Base-by-base conservation (phyloP, 305 asterid genomes). In the Fraxinus platypoda region DNA sequence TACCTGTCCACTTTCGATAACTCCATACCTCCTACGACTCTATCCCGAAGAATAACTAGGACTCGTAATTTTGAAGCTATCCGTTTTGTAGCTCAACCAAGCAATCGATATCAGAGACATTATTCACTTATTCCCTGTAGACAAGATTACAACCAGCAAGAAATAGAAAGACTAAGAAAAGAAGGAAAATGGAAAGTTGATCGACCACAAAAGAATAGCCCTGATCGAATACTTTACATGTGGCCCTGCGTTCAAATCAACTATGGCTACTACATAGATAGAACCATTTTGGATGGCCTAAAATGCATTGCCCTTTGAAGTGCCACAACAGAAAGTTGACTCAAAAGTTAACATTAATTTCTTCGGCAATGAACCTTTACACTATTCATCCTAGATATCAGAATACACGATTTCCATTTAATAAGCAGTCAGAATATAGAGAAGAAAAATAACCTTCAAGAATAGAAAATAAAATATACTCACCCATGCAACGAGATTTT, bases 401-500 rank as follows among this genome's bases (percentile, higher is more conserved):
- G 54, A 31, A 57, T 54, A 38, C 28, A 1, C 0, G 4, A 76
- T 13, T 26, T 64, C 31, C 77, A 75, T 74, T 26, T 2, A 28
- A 81, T 0, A n/a, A 41, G 68, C n/a, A 57, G 6, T 41, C 43
- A 37, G 43, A 37, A 37, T 6, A 37, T 6, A 37, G n/a, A 43
- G 15, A 43, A 43, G 6, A 43, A 2, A 43, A 43, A 12, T 43
- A 12, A 43, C n/a, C 54, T 12, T 43, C 54, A 43, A 12, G 54
- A 43, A 13, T 12, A 43, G 54, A 43, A 2, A 43, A 43, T 43
- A 43, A 15, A 46, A 81, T 41, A 52, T 25, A 78, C 89, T 86
- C 34, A 91, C 94, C 94, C 94, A 91, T 49, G 88, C 89, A 30
- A 90, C 93, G 3, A 91, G 85, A 76, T 86, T 83, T 82, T 88